Evolutionary conservation across 2,329 filamentous ascomycete species (phyloP), one percentile per base, ranked within the genome.

Genomic region (Colletotrichum sp.): DNA sequence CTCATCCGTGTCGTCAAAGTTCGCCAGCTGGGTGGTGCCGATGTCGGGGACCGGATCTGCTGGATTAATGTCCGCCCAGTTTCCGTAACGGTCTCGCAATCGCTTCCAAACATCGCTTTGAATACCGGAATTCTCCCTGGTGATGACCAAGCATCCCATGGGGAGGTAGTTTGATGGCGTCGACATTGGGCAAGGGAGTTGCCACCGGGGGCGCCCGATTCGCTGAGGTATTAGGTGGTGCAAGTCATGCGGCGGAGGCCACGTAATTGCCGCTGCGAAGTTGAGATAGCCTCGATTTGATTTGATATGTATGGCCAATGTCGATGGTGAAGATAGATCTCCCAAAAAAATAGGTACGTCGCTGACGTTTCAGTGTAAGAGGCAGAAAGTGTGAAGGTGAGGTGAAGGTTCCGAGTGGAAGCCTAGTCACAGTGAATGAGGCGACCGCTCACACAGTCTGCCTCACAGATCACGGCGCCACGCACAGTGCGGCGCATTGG

Each of bases 81-180:
- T 26, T 30, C 36, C 34, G 49, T 60, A 74, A 18, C 18, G 65
- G 7, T 39, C 49, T 24, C 44, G 28, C 26, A 76, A n/a, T 55
- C 24, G 44, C 26, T 16, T 28, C 75, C 75, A 77, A 15, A 30
- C 26, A 15, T 75, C 72, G 3, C 26, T 55, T 24, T 72, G 24
- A 16, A 77, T 28, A 30, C 16, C 26, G 8, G 32, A 49, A 1
- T 67, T 18, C 7, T 59, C 30, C 6, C 39, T 36, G 2, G 77
- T 71, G 64, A 88, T 77, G 18, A 78, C 75, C 3, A 89, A 77
- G 74, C 84, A 86, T 66, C 88, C 88, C 24, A 82, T 81, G 2
- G 87, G 86, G 69, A 89, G 86, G 76, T 87, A 87, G 49, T 72
- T 69, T 78, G 82, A 59, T 80, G 66, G 18, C 71, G 44, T 71